Evolutionary conservation across 192 early-diverging fungal genomes (phyloP).

Genomic region (Dissophora globulifera): DNA sequence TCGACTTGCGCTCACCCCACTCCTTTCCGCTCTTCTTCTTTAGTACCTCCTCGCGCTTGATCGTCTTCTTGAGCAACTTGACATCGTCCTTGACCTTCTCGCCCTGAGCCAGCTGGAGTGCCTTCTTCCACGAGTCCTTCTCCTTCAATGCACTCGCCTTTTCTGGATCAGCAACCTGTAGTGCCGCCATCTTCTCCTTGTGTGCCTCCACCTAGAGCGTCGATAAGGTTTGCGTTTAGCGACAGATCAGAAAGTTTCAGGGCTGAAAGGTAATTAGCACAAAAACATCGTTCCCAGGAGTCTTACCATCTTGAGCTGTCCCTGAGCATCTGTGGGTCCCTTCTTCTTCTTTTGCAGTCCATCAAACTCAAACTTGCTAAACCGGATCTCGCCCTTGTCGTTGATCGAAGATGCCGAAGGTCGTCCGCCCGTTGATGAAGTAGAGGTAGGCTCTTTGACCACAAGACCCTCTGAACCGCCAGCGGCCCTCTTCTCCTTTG

Average conservation of each 20-base stretch:
- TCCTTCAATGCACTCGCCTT: slow-evolving; percentile 75
- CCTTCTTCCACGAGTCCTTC: slow-evolving; percentile 85
- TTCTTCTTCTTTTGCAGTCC: slow-evolving; percentile 73
- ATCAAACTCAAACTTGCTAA: slow-evolving; percentile 76
- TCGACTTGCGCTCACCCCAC: slow-evolving; percentile 83
- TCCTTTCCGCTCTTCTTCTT: slow-evolving; percentile 88
- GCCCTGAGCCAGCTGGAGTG: slow-evolving; percentile 81
- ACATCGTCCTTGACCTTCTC: slow-evolving; percentile 94
- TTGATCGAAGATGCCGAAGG: slow-evolving; percentile 57
- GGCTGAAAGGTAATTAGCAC: too few species aligned
- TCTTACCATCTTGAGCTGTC: slow-evolving; percentile 68
- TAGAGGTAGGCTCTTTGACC: slow-evolving; percentile 44
- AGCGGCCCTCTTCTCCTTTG: slow-evolving; percentile 65
- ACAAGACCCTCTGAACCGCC: slow-evolving; percentile 62
- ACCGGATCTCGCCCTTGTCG: slow-evolving; percentile 67
- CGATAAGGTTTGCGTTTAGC: not conserved
- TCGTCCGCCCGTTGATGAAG: slow-evolving; percentile 21
- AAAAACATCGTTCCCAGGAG: not conserved
- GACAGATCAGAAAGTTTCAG: too few species aligned
- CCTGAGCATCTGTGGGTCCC: slow-evolving; percentile 68
- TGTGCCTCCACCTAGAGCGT: slow-evolving; percentile 67
- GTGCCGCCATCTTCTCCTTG: slow-evolving; percentile 78
- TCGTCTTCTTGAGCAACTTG: slow-evolving; percentile 89
- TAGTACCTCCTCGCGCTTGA: slow-evolving; percentile 83
- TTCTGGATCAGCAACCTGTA: slow-evolving; percentile 69